Percentiles rank a stretch among this genome's conserved stretches.
These are phyloP conservation scores for Lunularia cruciata DNA, from an alignment of 225 moss, liverwort and hornwort genomes.

Conservation along the genomic window DNA sequence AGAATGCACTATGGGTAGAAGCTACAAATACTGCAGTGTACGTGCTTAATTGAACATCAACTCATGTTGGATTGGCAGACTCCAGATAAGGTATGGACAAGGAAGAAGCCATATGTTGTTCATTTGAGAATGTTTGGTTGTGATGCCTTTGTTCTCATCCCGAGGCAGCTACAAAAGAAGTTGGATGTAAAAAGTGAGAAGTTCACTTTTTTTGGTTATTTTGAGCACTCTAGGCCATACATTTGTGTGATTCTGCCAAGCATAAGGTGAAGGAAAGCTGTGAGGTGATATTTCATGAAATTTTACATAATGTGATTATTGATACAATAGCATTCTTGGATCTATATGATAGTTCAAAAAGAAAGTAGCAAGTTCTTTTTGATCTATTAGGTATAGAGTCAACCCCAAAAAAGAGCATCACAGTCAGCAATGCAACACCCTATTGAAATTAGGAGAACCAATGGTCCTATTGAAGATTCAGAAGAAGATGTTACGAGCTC, in stretches of 20 bases:
- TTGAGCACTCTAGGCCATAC: slow-evolving; percentile 9
- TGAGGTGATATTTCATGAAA: slow-evolving; percentile 13
- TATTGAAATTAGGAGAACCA: background rate
- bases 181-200: slow-evolving; percentile 16
- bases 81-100: slow-evolving; percentile 12
- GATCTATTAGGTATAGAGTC: background rate
- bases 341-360: background rate
- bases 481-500: too few relatives aligned
- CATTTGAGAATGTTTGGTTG: slow-evolving; percentile 25
- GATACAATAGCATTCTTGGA: background rate
- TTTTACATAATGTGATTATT: background rate
- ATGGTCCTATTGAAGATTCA: too few relatives aligned
- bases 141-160: slow-evolving; percentile 7
- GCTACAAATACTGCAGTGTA: slow-evolving; percentile 9
- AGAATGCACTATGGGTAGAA: background rate
- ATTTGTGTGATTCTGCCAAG: slow-evolving; percentile 10
- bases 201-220: slow-evolving; percentile 8
- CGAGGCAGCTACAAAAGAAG: slow-evolving; percentile 3
- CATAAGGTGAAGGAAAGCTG: slow-evolving; percentile 1
- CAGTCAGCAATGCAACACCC: background rate
- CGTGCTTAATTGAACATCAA: background rate
- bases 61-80: background rate
- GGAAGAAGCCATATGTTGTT: slow-evolving; percentile 10
- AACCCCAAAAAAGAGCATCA: background rate
- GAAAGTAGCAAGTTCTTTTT: background rate